Percentiles rank a stretch among this genome's conserved stretches.
Evolutionary conservation across 2,329 filamentous ascomycete genomes (phyloP).

Genomic region (Teratosphaeria gauchensis): DNA sequence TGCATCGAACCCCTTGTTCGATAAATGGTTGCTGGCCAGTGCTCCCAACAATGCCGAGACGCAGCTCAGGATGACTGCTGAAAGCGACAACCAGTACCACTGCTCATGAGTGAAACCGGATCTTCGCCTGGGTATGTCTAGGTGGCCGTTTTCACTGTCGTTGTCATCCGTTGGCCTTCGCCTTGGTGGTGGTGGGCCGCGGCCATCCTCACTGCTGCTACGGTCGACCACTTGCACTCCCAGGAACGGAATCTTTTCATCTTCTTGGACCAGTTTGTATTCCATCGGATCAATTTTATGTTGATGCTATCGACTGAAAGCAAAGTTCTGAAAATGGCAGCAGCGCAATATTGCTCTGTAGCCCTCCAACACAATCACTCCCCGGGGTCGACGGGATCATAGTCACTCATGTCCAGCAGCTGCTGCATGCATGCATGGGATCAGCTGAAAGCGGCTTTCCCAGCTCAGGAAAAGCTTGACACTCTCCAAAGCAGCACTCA

Average conservation of each 20-base stretch:
- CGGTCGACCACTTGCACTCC: neutral
- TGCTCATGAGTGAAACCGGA: neutral
- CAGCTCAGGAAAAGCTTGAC: neutral
- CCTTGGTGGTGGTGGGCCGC: neutral
- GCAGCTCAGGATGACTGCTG: neutral
- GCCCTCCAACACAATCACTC: neutral
- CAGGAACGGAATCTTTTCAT: neutral
- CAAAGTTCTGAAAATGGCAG: neutral
- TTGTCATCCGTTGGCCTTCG: neutral
- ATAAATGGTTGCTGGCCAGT: neutral
- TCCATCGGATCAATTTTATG: neutral
- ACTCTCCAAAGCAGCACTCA: neutral
- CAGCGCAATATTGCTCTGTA: neutral
- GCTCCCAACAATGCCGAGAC: neutral
- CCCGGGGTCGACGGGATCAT: neutral
- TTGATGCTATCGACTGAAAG: neutral
- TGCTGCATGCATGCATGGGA: neutral
- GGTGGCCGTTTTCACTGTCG: neutral
- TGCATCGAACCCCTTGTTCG: neutral
- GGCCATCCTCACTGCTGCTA: neutral
- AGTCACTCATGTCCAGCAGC: neutral
- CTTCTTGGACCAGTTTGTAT: neutral
- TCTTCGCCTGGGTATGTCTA: neutral
- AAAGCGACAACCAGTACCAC: neutral
- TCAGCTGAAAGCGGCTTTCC: neutral